Percentiles rank a stretch among this genome's conserved stretches.
phyloP scores from a whole-genome alignment of 1,139 yeast species.

The Geotrichum australiense region DNA sequence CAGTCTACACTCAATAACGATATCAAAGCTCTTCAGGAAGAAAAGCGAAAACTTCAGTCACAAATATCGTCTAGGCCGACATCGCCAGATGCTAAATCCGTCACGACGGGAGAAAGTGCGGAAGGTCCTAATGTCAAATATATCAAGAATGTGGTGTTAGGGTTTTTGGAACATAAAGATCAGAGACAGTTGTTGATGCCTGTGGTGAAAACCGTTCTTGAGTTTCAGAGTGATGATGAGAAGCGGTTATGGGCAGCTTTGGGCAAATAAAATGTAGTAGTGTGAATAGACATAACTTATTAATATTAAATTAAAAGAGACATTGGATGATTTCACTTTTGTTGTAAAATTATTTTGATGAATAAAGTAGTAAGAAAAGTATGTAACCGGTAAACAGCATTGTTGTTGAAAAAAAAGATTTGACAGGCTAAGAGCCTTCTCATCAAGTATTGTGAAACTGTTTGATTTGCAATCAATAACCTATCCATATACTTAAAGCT shows the following conservation, averaged over 20 bases:
- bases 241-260: constrained; percentile 59
- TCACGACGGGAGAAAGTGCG: background rate
- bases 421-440: no score
- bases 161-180: constrained; percentile 87
- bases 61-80: constrained; percentile 6
- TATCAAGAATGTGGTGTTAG: constrained; percentile 77
- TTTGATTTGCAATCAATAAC: no score
- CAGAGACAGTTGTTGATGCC: constrained; percentile 81
- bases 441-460: no score
- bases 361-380: no score
- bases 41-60: constrained; percentile 11
- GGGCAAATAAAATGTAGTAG: constrained; percentile 15
- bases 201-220: constrained; percentile 69
- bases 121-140: constrained; percentile 52
- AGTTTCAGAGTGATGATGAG: constrained; percentile 64
- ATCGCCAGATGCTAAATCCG: background rate
- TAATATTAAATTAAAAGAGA: background rate
- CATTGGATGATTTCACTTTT: background rate
- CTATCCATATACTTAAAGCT: no score
- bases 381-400: no score
- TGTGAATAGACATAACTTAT: background rate
- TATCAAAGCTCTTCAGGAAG: constrained; percentile 14
- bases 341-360: no score
- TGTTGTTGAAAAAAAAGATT: no score
- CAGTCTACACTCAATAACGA: constrained; percentile 16